Base-by-base conservation (phyloP, 225 moss, liverwort and hornwort genomes). In the Physcomitrellopsis africana region DNA sequence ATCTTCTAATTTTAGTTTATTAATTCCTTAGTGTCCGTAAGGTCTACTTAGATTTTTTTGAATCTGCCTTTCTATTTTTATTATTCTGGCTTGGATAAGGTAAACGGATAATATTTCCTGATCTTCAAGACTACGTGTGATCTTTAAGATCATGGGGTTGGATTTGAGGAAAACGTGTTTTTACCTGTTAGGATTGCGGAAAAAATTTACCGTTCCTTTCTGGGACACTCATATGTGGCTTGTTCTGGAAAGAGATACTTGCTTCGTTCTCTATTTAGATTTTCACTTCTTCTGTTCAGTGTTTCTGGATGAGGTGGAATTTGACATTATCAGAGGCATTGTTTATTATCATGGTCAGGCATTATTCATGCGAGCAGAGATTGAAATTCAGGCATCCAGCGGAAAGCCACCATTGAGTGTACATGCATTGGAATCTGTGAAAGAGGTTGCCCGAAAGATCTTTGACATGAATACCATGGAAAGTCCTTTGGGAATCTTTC, bases 291-390 rank as follows among this genome's bases (percentile, higher is more conserved):
- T 17, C 45, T 62, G 32, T 62, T 32, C 1, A 15, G 44, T 41
- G 51, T 59, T 18, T 11, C 45, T 74, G 23, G 14, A 13, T 66
- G 56, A 68, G 58, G 52, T 72, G 51, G 32, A 80, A 68, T 29
- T 52, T 81, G 20, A 68, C 60, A 66, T 49, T 11, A 70, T 77
- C 12, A 60, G 70, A 54, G 46, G 47, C 49, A 26, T 20, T 61
- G 63, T 52, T 62, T 8, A 61, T 47, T 57, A 10, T 68, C 51
- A 0, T 72, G 63, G 15, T 10, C 86, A 89, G 89, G 82, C 89
- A 68, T 71, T 89, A 65, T 82, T 89, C 63, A 74, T 89, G 82
- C 78, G 87, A 76, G 89, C 86, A 19, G 89, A 89, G 63, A 62
- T 76, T 52, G 89, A 89, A 65, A 81, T 89, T 9, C 89, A 87